Evolutionary conservation across 164 flowering plant species (phyloP).

Genomic region (Nymphaea thermarum): DNA sequence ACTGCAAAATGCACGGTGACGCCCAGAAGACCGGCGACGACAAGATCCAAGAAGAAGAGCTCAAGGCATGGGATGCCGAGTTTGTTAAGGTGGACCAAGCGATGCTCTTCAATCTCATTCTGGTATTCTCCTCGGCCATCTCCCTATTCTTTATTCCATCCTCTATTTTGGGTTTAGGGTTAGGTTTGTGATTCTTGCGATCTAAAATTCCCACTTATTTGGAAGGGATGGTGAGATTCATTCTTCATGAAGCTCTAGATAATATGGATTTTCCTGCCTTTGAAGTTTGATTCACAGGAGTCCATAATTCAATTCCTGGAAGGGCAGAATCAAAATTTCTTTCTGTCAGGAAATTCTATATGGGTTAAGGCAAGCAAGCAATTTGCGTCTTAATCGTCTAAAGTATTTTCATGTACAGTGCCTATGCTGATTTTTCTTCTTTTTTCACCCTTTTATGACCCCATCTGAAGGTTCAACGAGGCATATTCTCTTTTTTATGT

Average conservation of each 20-base stretch:
- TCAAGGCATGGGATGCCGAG: background rate
- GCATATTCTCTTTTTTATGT: background rate
- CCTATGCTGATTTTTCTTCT: background rate
- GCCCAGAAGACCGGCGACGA: background rate
- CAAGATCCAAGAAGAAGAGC: background rate
- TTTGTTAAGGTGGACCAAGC: background rate
- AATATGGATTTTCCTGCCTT: background rate
- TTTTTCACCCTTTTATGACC: too few relatives aligned
- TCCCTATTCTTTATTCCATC: background rate
- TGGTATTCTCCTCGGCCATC: background rate
- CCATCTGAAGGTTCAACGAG: background rate
- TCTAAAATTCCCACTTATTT: background rate
- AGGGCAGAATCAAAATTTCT: background rate
- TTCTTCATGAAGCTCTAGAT: background rate
- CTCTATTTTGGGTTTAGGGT: background rate
- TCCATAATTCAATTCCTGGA: background rate
- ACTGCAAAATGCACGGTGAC: background rate
- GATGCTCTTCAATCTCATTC: background rate
- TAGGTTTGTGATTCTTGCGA: too few relatives aligned
- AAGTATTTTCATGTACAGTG: background rate
- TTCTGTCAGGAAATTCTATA: background rate
- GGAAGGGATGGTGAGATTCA: background rate
- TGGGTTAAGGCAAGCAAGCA: background rate
- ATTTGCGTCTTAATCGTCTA: background rate
- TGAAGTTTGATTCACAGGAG: background rate